These are phyloP conservation scores for Verbena officinalis DNA, from an alignment of 257 asterid species.

Conservation along the genomic window DNA sequence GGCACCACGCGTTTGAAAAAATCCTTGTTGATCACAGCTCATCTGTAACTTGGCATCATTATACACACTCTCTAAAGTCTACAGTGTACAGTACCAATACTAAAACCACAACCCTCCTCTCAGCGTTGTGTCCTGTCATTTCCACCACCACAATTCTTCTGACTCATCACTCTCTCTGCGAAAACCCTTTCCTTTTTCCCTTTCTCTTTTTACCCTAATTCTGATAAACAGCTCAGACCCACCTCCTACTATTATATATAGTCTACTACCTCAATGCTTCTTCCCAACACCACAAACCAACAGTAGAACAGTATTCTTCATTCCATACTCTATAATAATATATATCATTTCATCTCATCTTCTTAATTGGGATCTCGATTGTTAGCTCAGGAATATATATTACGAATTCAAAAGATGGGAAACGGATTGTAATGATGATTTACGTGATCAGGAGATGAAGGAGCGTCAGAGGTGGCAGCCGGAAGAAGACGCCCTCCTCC, in stretches of 20 bases:
- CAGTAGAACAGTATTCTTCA: slow-evolving; percentile 35
- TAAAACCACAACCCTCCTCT: slow-evolving; percentile 4
- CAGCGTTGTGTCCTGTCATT: slow-evolving; percentile 65
- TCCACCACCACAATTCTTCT: slow-evolving; percentile 72
- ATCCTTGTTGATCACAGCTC: slow-evolving; percentile 25
- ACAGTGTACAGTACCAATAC: slow-evolving; percentile 16
- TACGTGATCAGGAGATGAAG: slow-evolving; percentile 51
- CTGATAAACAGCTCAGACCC: not conserved
- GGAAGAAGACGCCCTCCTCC: slow-evolving; percentile 82
- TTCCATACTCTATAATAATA: not conserved
- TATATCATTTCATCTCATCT: not conserved
- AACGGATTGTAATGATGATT: not conserved
- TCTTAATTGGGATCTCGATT: too few species aligned
- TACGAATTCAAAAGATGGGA: too few species aligned
- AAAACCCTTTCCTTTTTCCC: not conserved
- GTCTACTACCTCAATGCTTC: slow-evolving; percentile 10
- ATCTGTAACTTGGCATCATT: slow-evolving; percentile 52
- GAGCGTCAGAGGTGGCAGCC: slow-evolving; percentile 91
- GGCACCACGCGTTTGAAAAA: too few species aligned
- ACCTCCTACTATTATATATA: slow-evolving; percentile 30
- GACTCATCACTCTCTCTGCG: slow-evolving; percentile 40
- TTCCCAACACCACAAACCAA: not conserved
- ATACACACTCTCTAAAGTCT: too few species aligned
- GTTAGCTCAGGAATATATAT: too few species aligned
- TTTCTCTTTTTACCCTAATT: slow-evolving; percentile 20